These are phyloP conservation scores for Talinum fruticosum DNA, from an alignment of 148 eudicot species.

Conservation along the genomic window DNA sequence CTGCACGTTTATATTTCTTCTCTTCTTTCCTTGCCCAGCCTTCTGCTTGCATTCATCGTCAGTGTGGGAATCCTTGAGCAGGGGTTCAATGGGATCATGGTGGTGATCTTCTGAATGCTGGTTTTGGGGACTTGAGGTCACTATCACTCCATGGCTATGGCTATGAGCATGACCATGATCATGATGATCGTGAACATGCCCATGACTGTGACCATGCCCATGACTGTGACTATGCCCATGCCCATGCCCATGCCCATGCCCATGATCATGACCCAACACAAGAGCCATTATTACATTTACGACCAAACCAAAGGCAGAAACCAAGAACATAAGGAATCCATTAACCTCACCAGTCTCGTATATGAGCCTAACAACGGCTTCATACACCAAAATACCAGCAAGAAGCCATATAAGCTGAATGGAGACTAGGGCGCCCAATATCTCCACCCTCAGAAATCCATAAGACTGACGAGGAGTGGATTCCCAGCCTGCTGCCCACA, in stretches of 20 bases:
- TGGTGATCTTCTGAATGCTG: slow-evolving; percentile 24
- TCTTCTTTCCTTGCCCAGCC: slow-evolving; percentile 36
- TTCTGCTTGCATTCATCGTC: slow-evolving; percentile 15
- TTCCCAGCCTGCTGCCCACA: slow-evolving; percentile 98
- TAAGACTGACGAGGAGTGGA: slow-evolving; percentile 85
- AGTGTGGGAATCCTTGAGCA: slow-evolving; percentile 31
- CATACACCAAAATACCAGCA: slow-evolving; percentile 81
- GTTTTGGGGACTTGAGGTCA: slow-evolving; percentile 5
- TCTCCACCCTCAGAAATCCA: slow-evolving; percentile 84
- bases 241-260: slow-evolving; percentile 48
- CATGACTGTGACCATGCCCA: slow-evolving; percentile 26
- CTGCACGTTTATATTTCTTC: slow-evolving; percentile 67
- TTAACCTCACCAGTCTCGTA: slow-evolving; percentile 67
- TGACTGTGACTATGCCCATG: slow-evolving; percentile 25
- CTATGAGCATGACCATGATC: slow-evolving; percentile 29
- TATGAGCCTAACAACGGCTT: slow-evolving; percentile 62
- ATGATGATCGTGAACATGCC: slow-evolving; percentile 31
- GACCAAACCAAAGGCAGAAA: slow-evolving; percentile 72
- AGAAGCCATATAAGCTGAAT: slow-evolving; percentile 94
- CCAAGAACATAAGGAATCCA: slow-evolving; percentile 80
- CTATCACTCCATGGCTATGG: slow-evolving; percentile 11
- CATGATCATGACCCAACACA: slow-evolving; percentile 76
- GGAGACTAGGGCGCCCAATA: slow-evolving; percentile 79
- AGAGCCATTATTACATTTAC: slow-evolving; percentile 81
- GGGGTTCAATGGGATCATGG: slow-evolving; percentile 40